A percentile compares a stretch with the other conserved stretches of the same genome.
Evolutionary conservation across 768 basidiomycete genomes (phyloP).

Genomic region (Baorangia bicolor): DNA sequence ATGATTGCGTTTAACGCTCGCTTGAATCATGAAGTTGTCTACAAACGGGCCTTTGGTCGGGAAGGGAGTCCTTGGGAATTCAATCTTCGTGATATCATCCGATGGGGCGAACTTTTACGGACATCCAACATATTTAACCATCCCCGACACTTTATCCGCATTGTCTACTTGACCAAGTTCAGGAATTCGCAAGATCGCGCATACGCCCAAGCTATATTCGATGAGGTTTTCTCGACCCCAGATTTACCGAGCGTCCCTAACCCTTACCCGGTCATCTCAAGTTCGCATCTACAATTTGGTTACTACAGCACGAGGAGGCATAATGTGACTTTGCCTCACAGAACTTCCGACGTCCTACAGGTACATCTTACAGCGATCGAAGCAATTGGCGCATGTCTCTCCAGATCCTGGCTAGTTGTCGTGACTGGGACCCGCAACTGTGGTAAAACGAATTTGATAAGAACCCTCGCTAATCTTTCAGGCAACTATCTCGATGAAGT

Average conservation of each 20-base stretch:
- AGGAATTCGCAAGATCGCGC: conserved; percentile 66
- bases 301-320: conserved; percentile 44
- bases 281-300: conserved; percentile 63
- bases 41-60: conserved; percentile 65
- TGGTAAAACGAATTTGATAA: conserved; percentile 80
- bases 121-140: conserved; percentile 35
- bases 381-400: conserved; percentile 69
- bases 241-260: conserved; percentile 41
- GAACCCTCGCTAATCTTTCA: conserved; percentile 63
- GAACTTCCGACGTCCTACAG: conserved; percentile 56
- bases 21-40: conserved; percentile 65
- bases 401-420: conserved; percentile 86
- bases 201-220: conserved; percentile 52
- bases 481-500: conserved; percentile 74
- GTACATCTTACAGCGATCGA: conserved; percentile 66
- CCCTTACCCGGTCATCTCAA: conserved; percentile 35
- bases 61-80: conserved; percentile 97
- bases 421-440: conserved; percentile 68
- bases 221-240: conserved; percentile 44
- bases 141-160: conserved; percentile 63
- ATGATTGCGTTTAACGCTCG: conserved; percentile 85
- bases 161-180: conserved; percentile 85
- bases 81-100: conserved; percentile 90
- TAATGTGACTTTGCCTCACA: conserved; percentile 33
- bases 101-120: conserved; percentile 72